Conservation (phyloP, 2,329 filamentous ascomycete genomes). For the Fusarium tanahbumbuense region DNA sequence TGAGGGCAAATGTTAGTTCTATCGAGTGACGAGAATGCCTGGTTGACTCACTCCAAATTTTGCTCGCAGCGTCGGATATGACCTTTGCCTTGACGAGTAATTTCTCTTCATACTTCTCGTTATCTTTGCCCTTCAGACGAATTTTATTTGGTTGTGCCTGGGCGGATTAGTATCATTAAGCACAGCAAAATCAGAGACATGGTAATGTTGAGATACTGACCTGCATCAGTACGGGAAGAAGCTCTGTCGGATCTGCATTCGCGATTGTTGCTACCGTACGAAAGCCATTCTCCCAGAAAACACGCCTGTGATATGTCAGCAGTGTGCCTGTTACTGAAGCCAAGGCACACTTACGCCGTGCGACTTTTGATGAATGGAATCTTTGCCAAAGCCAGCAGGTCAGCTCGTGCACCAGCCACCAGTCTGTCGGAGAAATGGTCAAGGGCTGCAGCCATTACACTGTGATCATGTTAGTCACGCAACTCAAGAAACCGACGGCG, state of each 20-base stretch:
- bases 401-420: constrained; percentile 76
- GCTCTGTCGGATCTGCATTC: constrained; percentile 73
- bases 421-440: constrained; percentile 82
- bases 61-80: constrained; percentile 76
- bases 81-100: constrained; percentile 73
- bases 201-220: constrained; percentile 52
- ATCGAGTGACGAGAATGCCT: background rate
- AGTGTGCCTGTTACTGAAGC: background rate
- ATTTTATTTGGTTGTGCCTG: constrained; percentile 76
- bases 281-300: constrained; percentile 83
- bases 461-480: constrained; percentile 47
- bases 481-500: background rate
- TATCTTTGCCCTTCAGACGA: constrained; percentile 64
- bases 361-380: constrained; percentile 82
- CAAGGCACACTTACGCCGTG: constrained; percentile 66
- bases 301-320: constrained; percentile 50
- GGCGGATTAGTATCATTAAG: background rate
- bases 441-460: constrained; percentile 75
- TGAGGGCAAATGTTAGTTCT: constrained; percentile 5
- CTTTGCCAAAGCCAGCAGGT: constrained; percentile 76
- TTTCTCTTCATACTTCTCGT: constrained; percentile 71
- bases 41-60: constrained; percentile 70
- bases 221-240: constrained; percentile 79
- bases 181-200: background rate
- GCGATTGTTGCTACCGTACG: constrained; percentile 75